Evolutionary conservation across 176 grass and related monocot species (phyloP).

Genomic region (Themeda triandra): DNA sequence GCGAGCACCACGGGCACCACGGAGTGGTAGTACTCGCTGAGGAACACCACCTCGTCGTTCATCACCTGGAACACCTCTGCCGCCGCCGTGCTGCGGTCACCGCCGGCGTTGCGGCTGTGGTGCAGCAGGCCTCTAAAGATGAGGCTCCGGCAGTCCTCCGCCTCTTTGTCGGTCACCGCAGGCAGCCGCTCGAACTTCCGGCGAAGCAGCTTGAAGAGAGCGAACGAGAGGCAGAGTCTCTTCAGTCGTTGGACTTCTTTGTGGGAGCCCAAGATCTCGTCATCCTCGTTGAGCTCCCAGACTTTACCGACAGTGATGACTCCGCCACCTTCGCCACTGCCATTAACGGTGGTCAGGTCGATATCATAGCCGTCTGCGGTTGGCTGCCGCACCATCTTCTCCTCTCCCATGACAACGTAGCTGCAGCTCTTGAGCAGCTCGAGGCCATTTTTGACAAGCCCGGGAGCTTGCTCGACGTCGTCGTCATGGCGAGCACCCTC

Average conservation of each 20-base stretch:
- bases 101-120: neutral
- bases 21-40: slow-evolving; percentile 21
- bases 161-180: neutral
- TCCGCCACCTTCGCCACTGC: neutral
- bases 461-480: neutral
- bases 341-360: neutral
- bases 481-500: neutral
- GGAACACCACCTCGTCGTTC: slow-evolving; percentile 5
- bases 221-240: slow-evolving; percentile 16
- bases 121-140: neutral
- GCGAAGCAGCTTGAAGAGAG: slow-evolving; percentile 3
- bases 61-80: slow-evolving; percentile 13
- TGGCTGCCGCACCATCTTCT: neutral
- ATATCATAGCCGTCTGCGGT: neutral
- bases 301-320: neutral
- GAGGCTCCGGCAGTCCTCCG: neutral
- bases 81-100: neutral
- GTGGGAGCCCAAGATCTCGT: neutral
- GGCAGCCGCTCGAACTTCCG: neutral
- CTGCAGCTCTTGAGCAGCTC: neutral
- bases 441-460: neutral
- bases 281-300: neutral
- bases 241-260: neutral
- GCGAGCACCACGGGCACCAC: neutral
- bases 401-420: neutral